Percentiles rank a stretch among this genome's conserved stretches.
phyloP scores from a whole-genome alignment of 257 asterid genomes.

The Solanum phureja region DNA sequence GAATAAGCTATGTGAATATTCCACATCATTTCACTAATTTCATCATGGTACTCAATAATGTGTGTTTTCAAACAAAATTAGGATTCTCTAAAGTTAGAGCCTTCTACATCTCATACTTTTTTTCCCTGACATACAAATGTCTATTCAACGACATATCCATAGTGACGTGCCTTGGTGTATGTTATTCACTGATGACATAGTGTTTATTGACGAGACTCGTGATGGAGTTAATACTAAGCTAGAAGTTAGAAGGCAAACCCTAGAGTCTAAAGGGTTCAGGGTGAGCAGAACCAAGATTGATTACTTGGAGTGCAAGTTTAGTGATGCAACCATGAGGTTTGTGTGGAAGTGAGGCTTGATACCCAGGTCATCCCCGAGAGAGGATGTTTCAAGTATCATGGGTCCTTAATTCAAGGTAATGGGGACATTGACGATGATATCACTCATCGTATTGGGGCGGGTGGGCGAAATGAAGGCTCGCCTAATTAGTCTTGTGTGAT shows the following conservation, averaged over 20 bases:
- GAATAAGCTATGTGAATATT: background rate
- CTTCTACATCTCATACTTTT: background rate
- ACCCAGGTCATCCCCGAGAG: background rate
- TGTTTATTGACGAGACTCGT: too few species aligned
- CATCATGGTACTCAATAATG: background rate
- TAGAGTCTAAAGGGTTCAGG: background rate
- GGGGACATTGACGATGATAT: background rate
- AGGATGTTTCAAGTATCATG: background rate
- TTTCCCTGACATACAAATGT: background rate
- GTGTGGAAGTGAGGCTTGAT: background rate
- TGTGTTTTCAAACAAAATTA: background rate
- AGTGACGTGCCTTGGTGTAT: too few species aligned
- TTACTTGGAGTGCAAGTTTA: background rate
- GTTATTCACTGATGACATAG: too few species aligned
- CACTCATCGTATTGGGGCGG: background rate
- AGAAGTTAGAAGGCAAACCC: background rate
- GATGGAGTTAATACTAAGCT: too few species aligned
- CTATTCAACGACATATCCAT: background rate
- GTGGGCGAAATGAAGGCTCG: background rate
- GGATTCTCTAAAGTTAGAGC: background rate
- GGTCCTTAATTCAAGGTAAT: background rate
- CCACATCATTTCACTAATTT: background rate
- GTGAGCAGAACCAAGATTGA: background rate
- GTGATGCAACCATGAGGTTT: background rate
- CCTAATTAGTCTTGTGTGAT: too few species aligned